These are phyloP conservation scores for Dipsacomyces acuminosporus DNA, from an alignment of 371 early-diverging fungal species.

Conservation along the genomic window DNA sequence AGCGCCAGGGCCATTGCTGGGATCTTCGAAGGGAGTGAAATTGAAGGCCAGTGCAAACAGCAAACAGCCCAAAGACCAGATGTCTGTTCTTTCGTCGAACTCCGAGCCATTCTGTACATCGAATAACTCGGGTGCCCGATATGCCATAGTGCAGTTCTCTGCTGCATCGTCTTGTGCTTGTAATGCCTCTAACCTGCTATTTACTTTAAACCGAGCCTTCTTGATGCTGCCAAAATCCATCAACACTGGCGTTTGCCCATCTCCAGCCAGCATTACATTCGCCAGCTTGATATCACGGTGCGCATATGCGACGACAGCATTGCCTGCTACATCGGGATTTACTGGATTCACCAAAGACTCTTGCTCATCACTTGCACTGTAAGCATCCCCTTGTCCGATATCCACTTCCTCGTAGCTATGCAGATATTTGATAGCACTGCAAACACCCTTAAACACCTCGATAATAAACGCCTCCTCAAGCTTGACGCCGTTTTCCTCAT, in stretches of 20 bases:
- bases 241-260: constrained; percentile 58
- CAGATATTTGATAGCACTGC: constrained; percentile 56
- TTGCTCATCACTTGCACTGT: constrained; percentile 30
- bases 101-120: constrained; percentile 62
- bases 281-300: constrained; percentile 82
- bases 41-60: constrained; percentile 72
- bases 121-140: constrained; percentile 77
- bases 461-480: constrained; percentile 60
- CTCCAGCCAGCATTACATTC: constrained; percentile 54
- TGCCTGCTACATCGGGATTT: constrained; percentile 4
- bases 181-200: constrained; percentile 60
- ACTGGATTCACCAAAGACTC: background rate
- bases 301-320: constrained; percentile 49
- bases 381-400: constrained; percentile 46
- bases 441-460: constrained; percentile 56
- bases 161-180: constrained; percentile 71
- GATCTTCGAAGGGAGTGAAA: constrained; percentile 70
- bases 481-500: constrained; percentile 51
- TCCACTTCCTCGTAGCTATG: constrained; percentile 58
- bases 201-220: constrained; percentile 55
- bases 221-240: constrained; percentile 77
- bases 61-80: constrained; percentile 77
- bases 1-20: constrained; percentile 63
- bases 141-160: constrained; percentile 69
- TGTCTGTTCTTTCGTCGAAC: constrained; percentile 68